Base-by-base conservation (phyloP, 108 stramenopile genomes). In the Aurantiochytrium sp. region DNA sequence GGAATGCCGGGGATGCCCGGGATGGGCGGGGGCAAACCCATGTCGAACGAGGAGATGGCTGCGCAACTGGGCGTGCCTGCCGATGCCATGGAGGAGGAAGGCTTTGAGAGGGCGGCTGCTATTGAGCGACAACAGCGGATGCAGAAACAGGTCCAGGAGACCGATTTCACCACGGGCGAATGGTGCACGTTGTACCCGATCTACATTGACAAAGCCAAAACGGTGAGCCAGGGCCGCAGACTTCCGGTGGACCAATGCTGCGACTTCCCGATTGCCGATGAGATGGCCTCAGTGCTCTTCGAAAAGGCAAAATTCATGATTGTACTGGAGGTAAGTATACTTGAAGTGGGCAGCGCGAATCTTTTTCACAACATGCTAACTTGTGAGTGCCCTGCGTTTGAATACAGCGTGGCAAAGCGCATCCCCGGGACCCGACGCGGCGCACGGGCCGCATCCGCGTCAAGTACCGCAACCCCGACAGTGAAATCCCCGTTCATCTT, bases 141-240 rank as follows among this genome's bases (percentile, higher is more conserved):
- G 73, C 73, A 83, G 73, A 10, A 83, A 44, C 44, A 83, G 73
- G 73, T 69, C 29, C 14, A 23, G 5, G n/a, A 51, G 12, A 47
- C 51, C 23, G 73, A 83, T 44, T 83, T 83, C 4, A 83, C 73
- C 73, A 83, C 73, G 23, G 73, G 73, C 10, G 73, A 83, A 18
- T 83, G 73, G 73, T 83, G 73, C 51, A 51, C 73, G 51, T 44
- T 83, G 10, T 83, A 83, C 73, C 73, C 73, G 44, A 47, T 83
- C 23, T 83, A 83, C 73, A 51, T 83, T 23, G 51, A 83, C 73
- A 25, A 21, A 12, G 6, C 44, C 28, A 53, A 47, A 2, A 51
- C 73, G 8, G 51, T 83, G 44, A 53, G 23, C 23, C 49, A 83
- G 51, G 73, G 73, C n/a, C 73, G 73, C 21, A 47, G n/a, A 83